phyloP scores from a whole-genome alignment of 2,329 filamentous ascomycete genomes.

The Alternaria solani region DNA sequence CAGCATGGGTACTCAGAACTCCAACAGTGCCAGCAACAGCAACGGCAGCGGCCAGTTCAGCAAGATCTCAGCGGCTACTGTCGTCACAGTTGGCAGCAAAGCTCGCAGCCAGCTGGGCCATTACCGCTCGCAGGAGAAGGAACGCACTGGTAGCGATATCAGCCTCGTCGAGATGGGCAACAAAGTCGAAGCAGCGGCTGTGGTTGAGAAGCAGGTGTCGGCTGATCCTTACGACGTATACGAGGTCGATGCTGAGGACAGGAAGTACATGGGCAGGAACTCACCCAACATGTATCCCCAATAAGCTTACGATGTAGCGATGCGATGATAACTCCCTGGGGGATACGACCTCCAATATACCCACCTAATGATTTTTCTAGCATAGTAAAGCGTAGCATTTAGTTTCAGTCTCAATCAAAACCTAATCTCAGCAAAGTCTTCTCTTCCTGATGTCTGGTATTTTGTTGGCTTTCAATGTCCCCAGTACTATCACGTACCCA shows the following conservation, averaged over 20 bases:
- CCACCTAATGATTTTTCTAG: neutral
- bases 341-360: neutral
- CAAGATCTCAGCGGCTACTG: conserved; percentile 8
- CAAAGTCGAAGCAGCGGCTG: neutral
- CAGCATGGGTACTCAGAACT: conserved; percentile 8
- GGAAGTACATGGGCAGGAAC: neutral
- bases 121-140: conserved; percentile 1
- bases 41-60: conserved; percentile 9
- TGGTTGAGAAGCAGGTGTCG: neutral
- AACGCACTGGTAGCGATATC: conserved; percentile 7
- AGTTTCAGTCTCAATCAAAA: neutral
- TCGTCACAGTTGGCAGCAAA: neutral
- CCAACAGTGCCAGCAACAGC: neutral
- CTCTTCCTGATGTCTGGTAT: neutral
- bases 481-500: neutral
- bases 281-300: neutral
- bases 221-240: neutral
- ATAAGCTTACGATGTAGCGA: neutral
- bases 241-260: neutral
- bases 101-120: neutral
- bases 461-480: neutral
- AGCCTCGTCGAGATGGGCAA: conserved; percentile 11
- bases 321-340: neutral
- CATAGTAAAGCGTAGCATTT: neutral
- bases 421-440: neutral